Evolutionary conservation across 1,139 yeast genomes (phyloP).

Genomic region (Spencermartinsiella ligniputridi): DNA sequence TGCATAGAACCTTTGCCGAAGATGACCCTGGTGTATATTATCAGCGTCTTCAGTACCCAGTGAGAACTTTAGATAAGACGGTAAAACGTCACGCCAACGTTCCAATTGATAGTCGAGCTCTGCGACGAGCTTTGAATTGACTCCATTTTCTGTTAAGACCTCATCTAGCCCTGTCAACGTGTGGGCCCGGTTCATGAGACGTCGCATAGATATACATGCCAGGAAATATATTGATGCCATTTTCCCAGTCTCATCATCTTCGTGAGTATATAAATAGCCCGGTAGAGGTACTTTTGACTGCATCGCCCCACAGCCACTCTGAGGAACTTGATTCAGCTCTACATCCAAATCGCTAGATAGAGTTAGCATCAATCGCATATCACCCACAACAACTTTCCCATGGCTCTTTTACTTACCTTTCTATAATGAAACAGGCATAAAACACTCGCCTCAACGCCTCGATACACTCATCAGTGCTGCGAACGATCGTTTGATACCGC

Average conservation of each 20-base stretch:
- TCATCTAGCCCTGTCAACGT: constrained; percentile 3
- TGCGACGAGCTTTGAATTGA: constrained; percentile 11
- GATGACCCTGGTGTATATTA: constrained; percentile 17
- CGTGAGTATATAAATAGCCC: constrained; percentile 14
- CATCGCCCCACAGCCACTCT: constrained; percentile 15
- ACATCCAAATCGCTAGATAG: constrained; percentile 14
- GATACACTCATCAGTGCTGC: constrained; percentile 6
- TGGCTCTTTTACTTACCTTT: constrained; percentile 14
- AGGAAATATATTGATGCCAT: constrained; percentile 18
- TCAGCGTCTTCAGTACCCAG: constrained; percentile 11
- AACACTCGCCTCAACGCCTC: constrained; percentile 15
- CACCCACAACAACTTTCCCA: too few species aligned
- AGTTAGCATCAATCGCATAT: too few species aligned
- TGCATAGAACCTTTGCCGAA: constrained; percentile 19
- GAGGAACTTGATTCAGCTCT: constrained; percentile 18
- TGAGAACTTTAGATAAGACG: constrained; percentile 13
- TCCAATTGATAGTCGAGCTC: constrained; percentile 19
- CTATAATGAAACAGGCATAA: constrained; percentile 17
- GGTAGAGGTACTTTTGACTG: constrained; percentile 17
- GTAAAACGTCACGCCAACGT: constrained; percentile 17
- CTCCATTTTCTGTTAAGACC: neutral
- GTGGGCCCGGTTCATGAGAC: constrained; percentile 20
- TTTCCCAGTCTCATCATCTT: constrained; percentile 12
- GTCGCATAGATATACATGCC: constrained; percentile 21
- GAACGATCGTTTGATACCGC: constrained; percentile 7